Evolutionary conservation across 78 protist genomes (phyloP).

Genomic region (Diacronema lutheri): DNA sequence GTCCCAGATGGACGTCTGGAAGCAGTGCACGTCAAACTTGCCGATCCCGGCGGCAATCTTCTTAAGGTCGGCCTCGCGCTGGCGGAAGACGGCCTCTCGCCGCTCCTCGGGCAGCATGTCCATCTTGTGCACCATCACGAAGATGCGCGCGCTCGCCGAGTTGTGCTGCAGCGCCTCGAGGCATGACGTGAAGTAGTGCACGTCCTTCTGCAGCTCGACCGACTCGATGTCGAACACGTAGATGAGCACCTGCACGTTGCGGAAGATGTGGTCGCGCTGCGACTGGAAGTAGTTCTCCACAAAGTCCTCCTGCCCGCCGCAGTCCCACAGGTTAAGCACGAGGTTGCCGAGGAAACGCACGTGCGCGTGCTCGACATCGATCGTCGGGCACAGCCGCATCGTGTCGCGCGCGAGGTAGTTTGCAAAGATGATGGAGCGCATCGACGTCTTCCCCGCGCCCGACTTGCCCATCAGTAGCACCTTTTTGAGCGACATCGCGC

Average conservation of each 20-base stretch:
- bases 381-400: conserved; percentile 74
- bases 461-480: conserved; percentile 92
- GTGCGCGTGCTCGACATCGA: conserved; percentile 94
- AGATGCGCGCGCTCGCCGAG: conserved; percentile 80
- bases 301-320: conserved; percentile 94
- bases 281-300: conserved; percentile 90
- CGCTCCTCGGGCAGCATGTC: conserved; percentile 77
- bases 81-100: conserved; percentile 42
- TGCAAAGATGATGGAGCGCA: conserved; percentile 96
- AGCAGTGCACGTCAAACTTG: conserved; percentile 64
- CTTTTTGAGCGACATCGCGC: conserved; percentile 27
- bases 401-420: conserved; percentile 88
- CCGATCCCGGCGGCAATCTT: conserved; percentile 58
- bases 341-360: conserved; percentile 95
- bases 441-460: conserved; percentile 95
- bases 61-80: conserved; percentile 66
- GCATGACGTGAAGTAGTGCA: conserved; percentile 75
- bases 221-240: conserved; percentile 90
- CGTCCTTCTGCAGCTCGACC: conserved; percentile 55
- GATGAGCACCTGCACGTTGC: conserved; percentile 92
- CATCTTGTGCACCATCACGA: conserved; percentile 96
- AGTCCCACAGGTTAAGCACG: conserved; percentile 95
- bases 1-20: conserved; percentile 95
- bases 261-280: conserved; percentile 94
- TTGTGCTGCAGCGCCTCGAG: conserved; percentile 72